Conservation (phyloP, 306 rosid species). For the Argentina anserina region DNA sequence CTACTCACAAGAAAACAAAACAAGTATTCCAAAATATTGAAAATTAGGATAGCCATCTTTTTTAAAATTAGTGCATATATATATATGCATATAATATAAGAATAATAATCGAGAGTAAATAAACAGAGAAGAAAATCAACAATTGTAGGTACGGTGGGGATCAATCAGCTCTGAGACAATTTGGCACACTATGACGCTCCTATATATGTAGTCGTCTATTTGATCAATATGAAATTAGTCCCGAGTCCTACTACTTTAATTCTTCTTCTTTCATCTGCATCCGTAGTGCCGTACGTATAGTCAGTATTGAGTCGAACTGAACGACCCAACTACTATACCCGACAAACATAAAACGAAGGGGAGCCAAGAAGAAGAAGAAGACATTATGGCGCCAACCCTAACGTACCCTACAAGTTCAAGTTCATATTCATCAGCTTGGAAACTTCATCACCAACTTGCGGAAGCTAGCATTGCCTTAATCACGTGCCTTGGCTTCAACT, state of each 20-base stretch:
- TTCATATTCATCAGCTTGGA: background rate
- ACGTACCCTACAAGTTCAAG: background rate
- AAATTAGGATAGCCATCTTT: no score
- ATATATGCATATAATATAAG: background rate
- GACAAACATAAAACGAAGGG: background rate
- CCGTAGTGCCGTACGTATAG: slow-evolving; percentile 1
- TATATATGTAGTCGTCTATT: background rate
- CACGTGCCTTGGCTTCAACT: background rate
- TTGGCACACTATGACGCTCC: background rate
- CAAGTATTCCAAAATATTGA: background rate
- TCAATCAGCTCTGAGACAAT: background rate
- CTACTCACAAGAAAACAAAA: background rate
- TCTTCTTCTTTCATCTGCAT: background rate
- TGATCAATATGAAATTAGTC: background rate
- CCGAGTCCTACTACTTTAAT: background rate
- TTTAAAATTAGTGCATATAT: background rate
- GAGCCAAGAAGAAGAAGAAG: background rate
- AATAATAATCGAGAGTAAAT: background rate
- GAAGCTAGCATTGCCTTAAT: background rate
- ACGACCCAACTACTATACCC: background rate
- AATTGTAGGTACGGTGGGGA: slow-evolving; percentile 6
- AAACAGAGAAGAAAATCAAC: background rate
- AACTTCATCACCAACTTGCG: background rate
- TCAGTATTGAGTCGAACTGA: background rate
- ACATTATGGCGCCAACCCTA: background rate